A percentile compares a stretch with the other conserved stretches of the same genome.
Evolutionary conservation across 2,329 filamentous ascomycete species (phyloP).

Genomic region (Teratosphaeriaceae sp.): DNA sequence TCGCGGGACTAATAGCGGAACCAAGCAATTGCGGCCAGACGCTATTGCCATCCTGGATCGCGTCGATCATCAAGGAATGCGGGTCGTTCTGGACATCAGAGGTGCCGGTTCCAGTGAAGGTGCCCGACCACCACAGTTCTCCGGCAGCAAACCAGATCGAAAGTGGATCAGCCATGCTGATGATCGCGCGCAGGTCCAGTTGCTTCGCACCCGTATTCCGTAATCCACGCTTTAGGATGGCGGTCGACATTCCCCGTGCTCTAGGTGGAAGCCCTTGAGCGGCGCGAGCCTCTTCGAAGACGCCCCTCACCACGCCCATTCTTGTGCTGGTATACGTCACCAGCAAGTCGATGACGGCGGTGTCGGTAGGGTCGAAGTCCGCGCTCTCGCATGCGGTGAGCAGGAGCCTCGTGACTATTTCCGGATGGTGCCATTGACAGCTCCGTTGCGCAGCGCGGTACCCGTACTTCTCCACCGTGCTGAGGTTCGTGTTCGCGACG

Average conservation of each 20-base stretch:
- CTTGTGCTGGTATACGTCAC: slow-evolving; percentile 3
- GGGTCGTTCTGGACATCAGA: neutral
- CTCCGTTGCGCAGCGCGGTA: slow-evolving; percentile 4
- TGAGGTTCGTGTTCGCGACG: neutral
- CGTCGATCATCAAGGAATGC: slow-evolving; percentile 30
- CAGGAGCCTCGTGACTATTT: neutral
- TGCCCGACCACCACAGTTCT: slow-evolving; percentile 5
- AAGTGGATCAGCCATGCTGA: slow-evolving; percentile 15
- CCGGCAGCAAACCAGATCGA: slow-evolving; percentile 17
- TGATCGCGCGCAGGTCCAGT: slow-evolving; percentile 11
- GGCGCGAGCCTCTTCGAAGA: slow-evolving; percentile 13
- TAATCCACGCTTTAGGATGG: neutral
- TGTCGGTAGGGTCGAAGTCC: slow-evolving; percentile 28
- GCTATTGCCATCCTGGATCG: slow-evolving; percentile 35
- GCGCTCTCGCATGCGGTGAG: neutral
- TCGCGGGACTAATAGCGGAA: slow-evolving; percentile 25
- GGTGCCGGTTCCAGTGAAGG: neutral
- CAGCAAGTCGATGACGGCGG: slow-evolving; percentile 13
- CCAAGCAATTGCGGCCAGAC: slow-evolving; percentile 38
- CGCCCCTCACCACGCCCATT: slow-evolving; percentile 6
- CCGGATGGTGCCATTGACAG: slow-evolving; percentile 1
- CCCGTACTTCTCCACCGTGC: slow-evolving; percentile 7
- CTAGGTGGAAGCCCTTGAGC: slow-evolving; percentile 2
- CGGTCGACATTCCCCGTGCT: neutral
- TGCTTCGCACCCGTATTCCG: neutral